Percentiles rank a stretch among this genome's conserved stretches.
These are phyloP conservation scores for Raddia guianensis DNA, from an alignment of 176 grass and related monocot species.

Conservation along the genomic window DNA sequence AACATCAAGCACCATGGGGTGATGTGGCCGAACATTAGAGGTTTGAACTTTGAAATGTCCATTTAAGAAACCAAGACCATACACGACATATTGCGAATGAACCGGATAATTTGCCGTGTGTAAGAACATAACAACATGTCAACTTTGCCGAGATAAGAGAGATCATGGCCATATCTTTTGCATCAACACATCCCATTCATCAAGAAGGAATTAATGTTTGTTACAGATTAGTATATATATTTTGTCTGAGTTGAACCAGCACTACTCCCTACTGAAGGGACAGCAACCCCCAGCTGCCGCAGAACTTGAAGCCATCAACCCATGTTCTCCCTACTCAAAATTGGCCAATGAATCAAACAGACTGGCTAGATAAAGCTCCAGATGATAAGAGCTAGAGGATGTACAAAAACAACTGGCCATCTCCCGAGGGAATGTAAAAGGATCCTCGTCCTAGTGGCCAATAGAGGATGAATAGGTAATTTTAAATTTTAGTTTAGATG, in stretches of 20 bases:
- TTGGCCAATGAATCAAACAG: neutral
- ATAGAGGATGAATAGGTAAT: too few relatives aligned
- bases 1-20: slow-evolving; percentile 6
- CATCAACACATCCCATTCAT: slow-evolving; percentile 26
- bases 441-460: too few relatives aligned
- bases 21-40: slow-evolving; percentile 14
- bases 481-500: too few relatives aligned
- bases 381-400: neutral
- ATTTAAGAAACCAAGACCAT: neutral
- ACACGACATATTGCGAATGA: neutral
- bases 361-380: neutral
- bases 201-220: neutral
- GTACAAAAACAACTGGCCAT: neutral
- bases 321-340: slow-evolving; percentile 1
- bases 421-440: neutral
- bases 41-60: slow-evolving; percentile 33
- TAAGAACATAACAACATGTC: neutral
- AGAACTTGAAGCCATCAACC: neutral
- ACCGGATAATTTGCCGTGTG: slow-evolving; percentile 11
- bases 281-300: too few relatives aligned
- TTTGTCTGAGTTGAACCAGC: slow-evolving; percentile 11
- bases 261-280: neutral
- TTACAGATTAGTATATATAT: neutral
- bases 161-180: neutral
- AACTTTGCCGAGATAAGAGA: neutral